Conservation (phyloP, 2,329 filamentous ascomycete species). For the Blastomyces gilchristii region DNA sequence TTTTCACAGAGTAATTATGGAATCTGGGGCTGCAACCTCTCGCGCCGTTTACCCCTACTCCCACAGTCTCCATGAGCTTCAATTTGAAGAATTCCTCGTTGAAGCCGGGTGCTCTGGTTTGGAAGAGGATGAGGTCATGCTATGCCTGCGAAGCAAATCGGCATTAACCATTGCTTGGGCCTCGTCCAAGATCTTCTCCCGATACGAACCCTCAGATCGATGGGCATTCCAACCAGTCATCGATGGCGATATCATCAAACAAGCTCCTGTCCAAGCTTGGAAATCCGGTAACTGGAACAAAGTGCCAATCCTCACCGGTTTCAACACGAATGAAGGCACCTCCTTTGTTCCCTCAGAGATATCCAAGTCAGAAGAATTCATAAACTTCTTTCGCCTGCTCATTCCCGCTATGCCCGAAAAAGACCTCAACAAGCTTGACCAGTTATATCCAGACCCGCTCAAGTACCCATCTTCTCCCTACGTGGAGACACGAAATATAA, state of each 20-base stretch:
- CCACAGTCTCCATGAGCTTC: constrained; percentile 33
- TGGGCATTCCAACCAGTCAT: constrained; percentile 61
- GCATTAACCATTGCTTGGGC: constrained; percentile 29
- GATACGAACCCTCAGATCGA: constrained; percentile 38
- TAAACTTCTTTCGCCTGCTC: constrained; percentile 50
- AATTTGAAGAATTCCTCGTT: constrained; percentile 36
- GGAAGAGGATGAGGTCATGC: constrained; percentile 27
- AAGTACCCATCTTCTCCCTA: constrained; percentile 35
- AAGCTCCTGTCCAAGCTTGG: constrained; percentile 52
- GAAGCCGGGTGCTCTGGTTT: constrained; percentile 27
- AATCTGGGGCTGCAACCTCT: constrained; percentile 40
- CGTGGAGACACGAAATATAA: constrained; percentile 20
- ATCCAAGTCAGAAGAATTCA: constrained; percentile 44
- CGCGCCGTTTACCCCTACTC: constrained; percentile 37
- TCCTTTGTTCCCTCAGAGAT: constrained; percentile 49
- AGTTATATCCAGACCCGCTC: constrained; percentile 53
- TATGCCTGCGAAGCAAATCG: constrained; percentile 35
- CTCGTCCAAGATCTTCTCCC: constrained; percentile 36
- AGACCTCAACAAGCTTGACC: constrained; percentile 48
- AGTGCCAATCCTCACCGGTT: constrained; percentile 58
- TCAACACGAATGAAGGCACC: constrained; percentile 59
- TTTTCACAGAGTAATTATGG: constrained; percentile 40
- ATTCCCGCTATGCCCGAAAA: constrained; percentile 46
- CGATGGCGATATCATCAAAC: constrained; percentile 50
- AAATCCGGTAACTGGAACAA: constrained; percentile 42